Base-by-base conservation (phyloP, 306 rosid genomes). In the Cucurbita argyrosperma region DNA sequence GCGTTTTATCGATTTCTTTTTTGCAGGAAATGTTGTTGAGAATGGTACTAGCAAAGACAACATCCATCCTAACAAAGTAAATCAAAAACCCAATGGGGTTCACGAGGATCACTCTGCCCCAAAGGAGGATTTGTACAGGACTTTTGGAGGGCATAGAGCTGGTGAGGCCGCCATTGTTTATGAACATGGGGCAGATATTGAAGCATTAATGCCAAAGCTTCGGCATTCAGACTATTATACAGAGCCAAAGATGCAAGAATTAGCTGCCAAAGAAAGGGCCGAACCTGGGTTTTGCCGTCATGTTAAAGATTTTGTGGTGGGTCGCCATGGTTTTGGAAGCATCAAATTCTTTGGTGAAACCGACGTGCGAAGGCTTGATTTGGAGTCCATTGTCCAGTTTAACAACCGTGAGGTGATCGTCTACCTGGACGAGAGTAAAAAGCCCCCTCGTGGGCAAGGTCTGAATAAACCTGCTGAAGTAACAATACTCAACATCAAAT, bases 401-500 rank as follows among this genome's bases (percentile, higher is more conserved):
- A 95, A 95, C 85, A 88, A 85, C 56, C 88, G 97, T 4, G 99
- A 95, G 81, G 97, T 95, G 83, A 88, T 91, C 6, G 99, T 95
- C 6, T 95, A 95, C 89, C 84, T 79, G 84, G 97, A 91, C 64
- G 99, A 95, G 63, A 77, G 85, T 63, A 95, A 89, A 90, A 91
- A 89, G 74, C 97, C 97, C 39, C 97, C 99, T 18, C 89, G 90
- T 21, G 99, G 99, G 60, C 97, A 91, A 80, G 99, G 99, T 63
- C 89, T 95, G 64, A 95, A 95, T 86, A 95, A 95, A 81, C 96
- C 96, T 35, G 99, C 99, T 47, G 99, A 85, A 90, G 99, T 95
- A 1, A 91, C 96, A 40, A 87, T 95, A 16, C 97, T 95, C 56
- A 95, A 91, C 83, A 86, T 95, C 13, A 95, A 88, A 74, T 95